Percentiles rank a stretch among this genome's conserved stretches.
These are phyloP conservation scores for Solanum chilense DNA, from an alignment of 257 asterid species.

Conservation along the genomic window DNA sequence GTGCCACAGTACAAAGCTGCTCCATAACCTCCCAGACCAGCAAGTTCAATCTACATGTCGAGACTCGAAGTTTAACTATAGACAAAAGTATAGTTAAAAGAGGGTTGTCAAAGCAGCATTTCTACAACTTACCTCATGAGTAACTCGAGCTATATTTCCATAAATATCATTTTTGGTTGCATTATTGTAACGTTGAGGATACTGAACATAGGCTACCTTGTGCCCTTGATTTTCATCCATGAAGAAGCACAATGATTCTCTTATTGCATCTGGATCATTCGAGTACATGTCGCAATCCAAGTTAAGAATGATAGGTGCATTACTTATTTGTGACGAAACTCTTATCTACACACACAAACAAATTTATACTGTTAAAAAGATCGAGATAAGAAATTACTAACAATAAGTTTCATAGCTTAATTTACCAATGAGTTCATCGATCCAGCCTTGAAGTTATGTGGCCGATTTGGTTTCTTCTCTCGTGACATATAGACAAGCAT, in stretches of 20 bases:
- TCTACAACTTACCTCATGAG: constrained; percentile 18
- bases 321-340: constrained; percentile 65
- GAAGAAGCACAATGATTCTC: constrained; percentile 67
- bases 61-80: background rate
- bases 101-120: background rate
- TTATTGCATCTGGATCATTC: constrained; percentile 53
- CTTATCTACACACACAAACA: constrained; percentile 37
- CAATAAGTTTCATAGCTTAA: background rate
- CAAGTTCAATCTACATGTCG: constrained; percentile 43
- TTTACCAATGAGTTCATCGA: constrained; percentile 53
- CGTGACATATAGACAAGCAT: constrained; percentile 43
- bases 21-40: constrained; percentile 45
- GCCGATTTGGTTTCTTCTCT: constrained; percentile 33
- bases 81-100: background rate
- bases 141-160: constrained; percentile 11
- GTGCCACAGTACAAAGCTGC: constrained; percentile 55
- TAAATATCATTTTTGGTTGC: constrained; percentile 44
- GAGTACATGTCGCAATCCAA: constrained; percentile 92
- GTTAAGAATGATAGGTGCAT: constrained; percentile 70
- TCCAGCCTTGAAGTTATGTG: constrained; percentile 64
- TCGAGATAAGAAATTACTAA: background rate
- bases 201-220: constrained; percentile 36
- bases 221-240: constrained; percentile 53
- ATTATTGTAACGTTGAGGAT: constrained; percentile 54
- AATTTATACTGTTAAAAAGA: background rate